phyloP scores from a whole-genome alignment of 805 yeast species.

The Huiozyma naganishii region DNA sequence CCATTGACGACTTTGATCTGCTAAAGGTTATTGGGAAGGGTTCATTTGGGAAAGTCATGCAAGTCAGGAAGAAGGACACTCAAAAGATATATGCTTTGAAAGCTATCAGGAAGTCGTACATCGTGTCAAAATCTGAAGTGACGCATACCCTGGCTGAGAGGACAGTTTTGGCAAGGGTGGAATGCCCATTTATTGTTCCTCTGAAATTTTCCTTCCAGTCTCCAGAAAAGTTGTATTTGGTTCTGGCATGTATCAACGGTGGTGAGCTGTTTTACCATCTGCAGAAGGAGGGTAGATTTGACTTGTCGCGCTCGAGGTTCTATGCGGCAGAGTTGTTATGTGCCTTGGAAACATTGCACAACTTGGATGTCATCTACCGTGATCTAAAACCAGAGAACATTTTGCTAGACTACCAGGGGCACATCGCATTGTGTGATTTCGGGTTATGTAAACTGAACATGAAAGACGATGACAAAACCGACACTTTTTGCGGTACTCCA shows the following conservation, averaged over 20 bases:
- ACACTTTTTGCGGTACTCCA: slow-evolving; percentile 96
- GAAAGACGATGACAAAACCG: slow-evolving; percentile 78
- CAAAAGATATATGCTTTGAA: slow-evolving; percentile 89
- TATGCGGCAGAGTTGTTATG: slow-evolving; percentile 90
- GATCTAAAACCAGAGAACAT: slow-evolving; percentile 96
- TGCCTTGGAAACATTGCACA: slow-evolving; percentile 87
- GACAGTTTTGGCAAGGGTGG: slow-evolving; percentile 85
- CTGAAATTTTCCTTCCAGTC: slow-evolving; percentile 91
- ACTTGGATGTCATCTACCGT: slow-evolving; percentile 84
- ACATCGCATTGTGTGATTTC: slow-evolving; percentile 94
- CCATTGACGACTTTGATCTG: slow-evolving; percentile 86
- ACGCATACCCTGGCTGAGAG: slow-evolving; percentile 95
- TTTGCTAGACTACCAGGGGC: slow-evolving; percentile 89
- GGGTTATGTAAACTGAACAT: slow-evolving; percentile 93
- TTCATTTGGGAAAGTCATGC: slow-evolving; percentile 98
- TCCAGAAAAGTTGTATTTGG: slow-evolving; percentile 89
- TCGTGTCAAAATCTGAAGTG: slow-evolving; percentile 88
- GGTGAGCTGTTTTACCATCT: slow-evolving; percentile 93
- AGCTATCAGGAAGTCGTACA: slow-evolving; percentile 87
- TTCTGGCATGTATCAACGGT: slow-evolving; percentile 88
- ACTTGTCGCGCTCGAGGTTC: slow-evolving; percentile 79
- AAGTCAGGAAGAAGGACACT: slow-evolving; percentile 91
- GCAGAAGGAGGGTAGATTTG: slow-evolving; percentile 83
- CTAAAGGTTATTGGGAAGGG: slow-evolving; percentile 96
- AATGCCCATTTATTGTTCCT: slow-evolving; percentile 93